Percentiles rank a stretch among this genome's conserved stretches.
phyloP scores from a whole-genome alignment of 495 filamentous ascomycete species.

The Apodospora peruviana region DNA sequence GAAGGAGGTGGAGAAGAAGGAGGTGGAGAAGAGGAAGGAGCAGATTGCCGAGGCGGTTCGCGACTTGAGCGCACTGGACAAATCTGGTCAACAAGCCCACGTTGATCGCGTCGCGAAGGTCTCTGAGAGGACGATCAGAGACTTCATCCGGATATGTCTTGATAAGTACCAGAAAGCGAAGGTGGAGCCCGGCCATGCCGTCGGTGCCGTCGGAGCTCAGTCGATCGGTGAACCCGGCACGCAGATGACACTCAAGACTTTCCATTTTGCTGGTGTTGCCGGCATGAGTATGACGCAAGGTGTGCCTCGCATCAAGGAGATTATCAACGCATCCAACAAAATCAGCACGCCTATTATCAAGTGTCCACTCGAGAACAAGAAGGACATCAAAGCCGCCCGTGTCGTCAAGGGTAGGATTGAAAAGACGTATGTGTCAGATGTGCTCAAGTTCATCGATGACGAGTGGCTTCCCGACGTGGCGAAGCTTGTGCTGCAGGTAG shows the following conservation, averaged over 20 bases:
- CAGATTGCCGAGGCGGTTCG: neutral
- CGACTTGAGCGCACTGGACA: neutral
- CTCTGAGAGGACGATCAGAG: conserved; percentile 61
- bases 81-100: conserved; percentile 14
- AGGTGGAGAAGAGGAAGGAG: neutral
- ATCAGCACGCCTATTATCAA: conserved; percentile 93
- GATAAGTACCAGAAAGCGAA: conserved; percentile 84
- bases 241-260: conserved; percentile 99
- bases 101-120: conserved; percentile 75
- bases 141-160: conserved; percentile 78
- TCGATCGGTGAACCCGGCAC: conserved; percentile 98
- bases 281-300: conserved; percentile 98
- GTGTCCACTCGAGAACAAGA: conserved; percentile 69
- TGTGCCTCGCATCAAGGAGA: conserved; percentile 99
- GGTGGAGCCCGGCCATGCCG: conserved; percentile 90
- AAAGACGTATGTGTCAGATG: conserved; percentile 72
- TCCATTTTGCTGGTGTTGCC: conserved; percentile 99
- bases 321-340: conserved; percentile 90
- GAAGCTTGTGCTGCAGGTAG: conserved; percentile 69
- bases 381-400: conserved; percentile 66
- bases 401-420: conserved; percentile 89
- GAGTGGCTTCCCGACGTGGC: conserved; percentile 70
- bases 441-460: conserved; percentile 73
- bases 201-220: conserved; percentile 96
- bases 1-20: conserved; percentile 7